Evolutionary conservation across 2,329 filamentous ascomycete species (phyloP).

Genomic region (Penicillium sp.): DNA sequence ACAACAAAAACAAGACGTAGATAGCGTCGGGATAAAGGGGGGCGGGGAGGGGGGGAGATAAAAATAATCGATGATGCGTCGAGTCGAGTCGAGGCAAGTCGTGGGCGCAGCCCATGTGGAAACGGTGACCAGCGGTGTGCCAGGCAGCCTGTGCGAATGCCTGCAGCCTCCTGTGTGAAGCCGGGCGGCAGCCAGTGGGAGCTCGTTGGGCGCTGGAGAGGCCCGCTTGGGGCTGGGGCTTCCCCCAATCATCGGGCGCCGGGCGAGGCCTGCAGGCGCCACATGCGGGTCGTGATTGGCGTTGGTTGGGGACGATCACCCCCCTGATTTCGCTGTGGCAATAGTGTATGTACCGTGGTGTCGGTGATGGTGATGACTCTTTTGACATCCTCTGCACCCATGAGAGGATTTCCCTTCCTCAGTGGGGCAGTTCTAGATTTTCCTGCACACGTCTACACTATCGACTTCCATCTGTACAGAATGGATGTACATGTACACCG

Average conservation of each 20-base stretch:
- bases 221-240: background rate
- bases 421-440: too few species aligned
- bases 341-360: too few species aligned
- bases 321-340: too few species aligned
- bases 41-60: slow-evolving; percentile 7
- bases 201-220: slow-evolving; percentile 1
- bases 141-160: slow-evolving; percentile 10
- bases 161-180: slow-evolving; percentile 1
- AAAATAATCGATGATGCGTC: slow-evolving; percentile 24
- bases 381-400: too few species aligned
- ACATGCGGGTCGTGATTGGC: slow-evolving; percentile 17
- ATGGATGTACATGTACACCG: too few species aligned
- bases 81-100: slow-evolving; percentile 10
- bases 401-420: too few species aligned
- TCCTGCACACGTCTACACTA: too few species aligned
- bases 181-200: slow-evolving; percentile 12
- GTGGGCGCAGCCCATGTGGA: slow-evolving; percentile 12
- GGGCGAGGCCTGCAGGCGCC: slow-evolving; percentile 13
- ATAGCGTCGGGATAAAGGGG: slow-evolving; percentile 5
- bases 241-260: slow-evolving; percentile 8
- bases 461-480: too few species aligned
- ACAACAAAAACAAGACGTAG: slow-evolving; percentile 16
- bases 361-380: too few species aligned
- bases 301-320: too few species aligned
- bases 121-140: slow-evolving; percentile 3